Conservation (phyloP, 257 asterid genomes). For the Echites panduratus region DNA sequence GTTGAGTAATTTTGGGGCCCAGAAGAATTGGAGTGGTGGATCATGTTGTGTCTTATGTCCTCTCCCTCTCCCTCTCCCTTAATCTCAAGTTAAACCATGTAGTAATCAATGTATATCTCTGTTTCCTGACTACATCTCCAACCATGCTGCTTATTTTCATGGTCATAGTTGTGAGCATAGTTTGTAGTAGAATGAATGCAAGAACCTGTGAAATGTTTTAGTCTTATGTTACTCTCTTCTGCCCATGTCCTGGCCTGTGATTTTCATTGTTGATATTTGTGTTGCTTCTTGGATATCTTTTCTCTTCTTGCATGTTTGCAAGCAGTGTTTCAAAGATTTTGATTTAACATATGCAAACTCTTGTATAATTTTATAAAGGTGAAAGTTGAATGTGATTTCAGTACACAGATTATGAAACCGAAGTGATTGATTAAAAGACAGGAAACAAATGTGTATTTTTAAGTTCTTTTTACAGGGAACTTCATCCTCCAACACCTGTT, state of each 20-base stretch:
- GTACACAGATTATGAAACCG: too few species aligned
- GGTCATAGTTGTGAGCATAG: not conserved
- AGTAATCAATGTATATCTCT: constrained; percentile 7
- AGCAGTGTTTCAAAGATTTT: not conserved
- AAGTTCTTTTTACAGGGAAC: too few species aligned
- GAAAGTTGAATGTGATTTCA: not conserved
- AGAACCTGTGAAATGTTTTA: not conserved
- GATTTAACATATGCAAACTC: too few species aligned
- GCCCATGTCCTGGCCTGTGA: not conserved
- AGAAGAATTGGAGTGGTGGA: constrained; percentile 12
- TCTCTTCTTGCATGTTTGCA: not conserved
- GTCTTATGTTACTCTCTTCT: too few species aligned
- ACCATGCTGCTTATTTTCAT: too few species aligned
- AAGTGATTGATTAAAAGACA: too few species aligned
- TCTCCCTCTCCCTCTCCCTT: constrained; percentile 11
- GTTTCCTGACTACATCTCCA: not conserved
- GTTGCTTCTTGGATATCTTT: not conserved
- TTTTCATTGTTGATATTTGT: not conserved
- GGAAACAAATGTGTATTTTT: too few species aligned
- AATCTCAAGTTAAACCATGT: constrained; percentile 9
- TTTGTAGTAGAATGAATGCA: constrained; percentile 9
- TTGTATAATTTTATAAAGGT: not conserved
- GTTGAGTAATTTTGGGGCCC: constrained; percentile 5
- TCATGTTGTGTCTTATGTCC: constrained; percentile 6
- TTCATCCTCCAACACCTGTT: too few species aligned